Evolutionary conservation across 1,284 basidiomycete species (phyloP).

Genomic region (Microbotryomycetes sp.): DNA sequence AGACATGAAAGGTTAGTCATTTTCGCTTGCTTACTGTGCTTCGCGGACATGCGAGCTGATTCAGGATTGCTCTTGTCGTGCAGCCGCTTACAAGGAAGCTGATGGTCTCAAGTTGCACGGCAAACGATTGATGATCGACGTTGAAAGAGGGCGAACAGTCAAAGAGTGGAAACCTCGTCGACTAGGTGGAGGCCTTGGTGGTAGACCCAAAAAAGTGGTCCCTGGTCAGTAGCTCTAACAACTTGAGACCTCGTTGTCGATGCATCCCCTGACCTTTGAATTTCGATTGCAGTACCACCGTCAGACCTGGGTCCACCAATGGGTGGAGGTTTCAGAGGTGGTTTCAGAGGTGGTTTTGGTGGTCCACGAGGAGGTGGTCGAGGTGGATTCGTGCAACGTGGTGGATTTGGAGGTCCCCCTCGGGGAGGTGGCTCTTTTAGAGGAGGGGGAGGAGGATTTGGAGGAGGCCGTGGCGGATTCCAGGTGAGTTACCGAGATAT

Average conservation of each 20-base stretch:
- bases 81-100: conserved; percentile 99
- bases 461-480: conserved; percentile 24
- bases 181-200: conserved; percentile 90
- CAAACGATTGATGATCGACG: conserved; percentile 91
- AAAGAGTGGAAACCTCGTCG: conserved; percentile 97
- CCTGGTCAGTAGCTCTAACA: conserved; percentile 20
- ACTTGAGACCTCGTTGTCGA: conserved; percentile 36
- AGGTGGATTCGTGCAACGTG: conserved; percentile 37
- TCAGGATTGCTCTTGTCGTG: neutral
- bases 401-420: conserved; percentile 49
- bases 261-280: conserved; percentile 34
- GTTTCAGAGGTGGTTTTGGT: conserved; percentile 42
- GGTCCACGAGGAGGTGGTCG: conserved; percentile 43
- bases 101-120: conserved; percentile 93
- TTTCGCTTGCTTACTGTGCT: neutral
- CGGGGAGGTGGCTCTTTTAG: conserved; percentile 26
- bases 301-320: conserved; percentile 38
- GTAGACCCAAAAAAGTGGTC: conserved; percentile 73
- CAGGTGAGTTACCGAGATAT: neutral
- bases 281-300: conserved; percentile 39
- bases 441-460: conserved; percentile 21
- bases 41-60: neutral
- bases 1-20: conserved; percentile 87
- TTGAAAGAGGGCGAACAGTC: conserved; percentile 95
- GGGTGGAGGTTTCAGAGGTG: conserved; percentile 45